A percentile compares a stretch with the other conserved stretches of the same genome.
These are phyloP conservation scores for Hymenoscyphus scutula DNA, from an alignment of 2,329 filamentous ascomycete genomes.

Conservation along the genomic window DNA sequence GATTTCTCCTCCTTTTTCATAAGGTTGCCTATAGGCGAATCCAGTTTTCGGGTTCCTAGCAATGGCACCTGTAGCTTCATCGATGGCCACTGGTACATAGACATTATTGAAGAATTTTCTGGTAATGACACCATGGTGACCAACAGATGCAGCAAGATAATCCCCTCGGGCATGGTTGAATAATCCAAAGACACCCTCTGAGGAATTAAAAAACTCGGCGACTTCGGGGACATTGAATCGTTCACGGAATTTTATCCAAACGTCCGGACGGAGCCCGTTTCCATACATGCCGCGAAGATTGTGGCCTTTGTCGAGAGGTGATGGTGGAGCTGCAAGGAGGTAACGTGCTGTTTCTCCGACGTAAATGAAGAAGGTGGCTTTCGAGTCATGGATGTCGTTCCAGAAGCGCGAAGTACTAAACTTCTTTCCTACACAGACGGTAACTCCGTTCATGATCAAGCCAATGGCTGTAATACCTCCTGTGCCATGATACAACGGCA, in stretches of 20 bases:
- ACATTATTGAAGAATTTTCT: constrained; percentile 51
- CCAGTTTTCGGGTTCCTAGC: constrained; percentile 64
- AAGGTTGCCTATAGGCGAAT: constrained; percentile 60
- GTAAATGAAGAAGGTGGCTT: constrained; percentile 71
- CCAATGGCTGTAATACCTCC: constrained; percentile 43
- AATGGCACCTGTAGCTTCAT: constrained; percentile 66
- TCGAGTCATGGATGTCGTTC: constrained; percentile 65
- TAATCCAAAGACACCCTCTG: constrained; percentile 66
- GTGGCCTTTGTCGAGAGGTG: constrained; percentile 59
- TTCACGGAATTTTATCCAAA: constrained; percentile 62
- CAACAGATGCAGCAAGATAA: constrained; percentile 62
- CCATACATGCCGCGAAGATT: constrained; percentile 59
- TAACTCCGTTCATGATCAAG: constrained; percentile 41
- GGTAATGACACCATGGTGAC: constrained; percentile 65
- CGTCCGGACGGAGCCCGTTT: constrained; percentile 66
- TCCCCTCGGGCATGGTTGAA: constrained; percentile 60
- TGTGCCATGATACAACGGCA: constrained; percentile 76
- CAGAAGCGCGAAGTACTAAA: constrained; percentile 72
- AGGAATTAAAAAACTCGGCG: constrained; percentile 75
- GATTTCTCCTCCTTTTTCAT: constrained; percentile 73
- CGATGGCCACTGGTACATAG: constrained; percentile 66
- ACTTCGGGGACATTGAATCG: constrained; percentile 63
- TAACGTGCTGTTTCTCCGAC: constrained; percentile 77
- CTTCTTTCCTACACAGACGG: constrained; percentile 61
- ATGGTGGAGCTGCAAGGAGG: constrained; percentile 64